Percentiles rank a stretch among this genome's conserved stretches.
These are phyloP conservation scores for Xerocomus nothofagi DNA, from an alignment of 1,284 basidiomycete species.

Conservation along the genomic window DNA sequence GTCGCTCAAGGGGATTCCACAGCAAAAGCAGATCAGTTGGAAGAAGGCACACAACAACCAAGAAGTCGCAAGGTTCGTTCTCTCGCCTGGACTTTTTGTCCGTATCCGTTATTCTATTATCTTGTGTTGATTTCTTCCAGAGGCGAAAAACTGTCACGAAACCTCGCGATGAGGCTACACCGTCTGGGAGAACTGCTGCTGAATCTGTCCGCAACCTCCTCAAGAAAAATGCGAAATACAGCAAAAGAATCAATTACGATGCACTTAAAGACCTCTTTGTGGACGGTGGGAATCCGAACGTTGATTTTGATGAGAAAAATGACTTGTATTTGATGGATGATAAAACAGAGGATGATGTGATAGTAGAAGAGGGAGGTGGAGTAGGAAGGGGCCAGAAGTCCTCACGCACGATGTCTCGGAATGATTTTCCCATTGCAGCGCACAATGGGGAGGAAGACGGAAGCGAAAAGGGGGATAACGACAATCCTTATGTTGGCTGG, in stretches of 20 bases:
- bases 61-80: constrained; percentile 77
- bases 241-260: constrained; percentile 88
- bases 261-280: constrained; percentile 78
- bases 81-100: constrained; percentile 33
- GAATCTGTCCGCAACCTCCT: constrained; percentile 80
- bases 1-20: constrained; percentile 46
- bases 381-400: constrained; percentile 22
- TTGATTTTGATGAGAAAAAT: constrained; percentile 38
- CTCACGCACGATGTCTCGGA: constrained; percentile 16
- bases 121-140: constrained; percentile 36
- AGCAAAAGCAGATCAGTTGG: constrained; percentile 70
- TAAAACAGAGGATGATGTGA: constrained; percentile 49
- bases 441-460: constrained; percentile 30
- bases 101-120: constrained; percentile 8
- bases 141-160: constrained; percentile 66
- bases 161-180: constrained; percentile 71
- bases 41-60: constrained; percentile 44
- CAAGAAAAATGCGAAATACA: constrained; percentile 81
- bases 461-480: constrained; percentile 36
- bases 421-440: constrained; percentile 8
- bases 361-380: constrained; percentile 50
- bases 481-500: constrained; percentile 34
- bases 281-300: constrained; percentile 42
- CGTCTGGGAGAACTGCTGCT: constrained; percentile 72
- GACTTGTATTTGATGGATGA: constrained; percentile 44